Evolutionary conservation across 208 protist species (phyloP), one percentile per base, ranked within the genome.

Genomic region (Balamuthia mandrillaris): DNA sequence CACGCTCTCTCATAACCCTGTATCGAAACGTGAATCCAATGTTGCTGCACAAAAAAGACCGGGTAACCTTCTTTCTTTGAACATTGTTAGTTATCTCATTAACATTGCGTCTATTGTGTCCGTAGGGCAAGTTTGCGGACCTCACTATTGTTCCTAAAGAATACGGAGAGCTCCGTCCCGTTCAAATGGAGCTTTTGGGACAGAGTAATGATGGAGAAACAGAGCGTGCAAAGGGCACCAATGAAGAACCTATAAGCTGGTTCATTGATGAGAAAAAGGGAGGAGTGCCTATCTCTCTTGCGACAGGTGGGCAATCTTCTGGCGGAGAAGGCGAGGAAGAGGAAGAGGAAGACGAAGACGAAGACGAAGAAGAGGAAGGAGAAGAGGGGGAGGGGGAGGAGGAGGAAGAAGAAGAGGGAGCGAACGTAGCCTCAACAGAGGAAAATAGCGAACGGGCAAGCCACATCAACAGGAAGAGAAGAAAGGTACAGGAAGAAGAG

Each of bases 21-120:
- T 99, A 95, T 87, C 95, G 97, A 66, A 95, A 96, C 21, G 90
- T 96, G 12, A 95, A 98, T 87, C 97, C 98, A 14, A 92, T 95
- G 44, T 72, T 99, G n/a, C 91, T 99, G n/a, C 94, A 92, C 12
- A 92, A 93, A 33, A 97, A 97, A 85, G 91, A 98, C 54, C 93
- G 97, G 16, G 95, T 93, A 39, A 14, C 14, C n/a, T 81, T n/a
- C 49, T 27, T 27, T 56, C 18, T 56, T 56, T 56, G 21, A 27
- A 56, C 18, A 56, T n/a, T 56, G 49, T 56, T 18, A 27, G 18
- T 56, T 56, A 56, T 56, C 21, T 56, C 49, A 56, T 56, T 18
- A n/a, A 27, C n/a, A 56, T 56, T 56, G 21, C 18, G 21, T 56
- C 49, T n/a, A 27, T 83, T 10, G 12, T 33, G 12, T 35, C 31